A percentile compares a stretch with the other conserved stretches of the same genome.
These are phyloP conservation scores for Starmerella apis DNA, from an alignment of 805 yeast genomes.

Conservation along the genomic window DNA sequence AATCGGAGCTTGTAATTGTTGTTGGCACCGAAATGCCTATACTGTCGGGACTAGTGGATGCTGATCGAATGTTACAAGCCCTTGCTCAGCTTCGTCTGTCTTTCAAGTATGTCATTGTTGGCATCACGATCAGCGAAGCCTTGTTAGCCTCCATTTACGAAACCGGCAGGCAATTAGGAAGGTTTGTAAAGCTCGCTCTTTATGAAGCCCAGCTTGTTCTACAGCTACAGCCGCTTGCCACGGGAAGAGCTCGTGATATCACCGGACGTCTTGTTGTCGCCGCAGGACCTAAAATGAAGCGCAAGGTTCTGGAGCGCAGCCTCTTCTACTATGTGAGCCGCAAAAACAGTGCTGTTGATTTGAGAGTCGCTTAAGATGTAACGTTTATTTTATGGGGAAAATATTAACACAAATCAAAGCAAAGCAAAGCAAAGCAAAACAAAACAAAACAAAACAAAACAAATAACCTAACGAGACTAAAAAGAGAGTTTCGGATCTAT, in stretches of 20 bases:
- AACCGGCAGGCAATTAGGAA: conserved; percentile 35
- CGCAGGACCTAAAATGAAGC: conserved; percentile 39
- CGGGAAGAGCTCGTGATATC: conserved; percentile 75
- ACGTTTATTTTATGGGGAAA: background rate
- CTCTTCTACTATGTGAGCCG: conserved; percentile 14
- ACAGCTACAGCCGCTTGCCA: conserved; percentile 54
- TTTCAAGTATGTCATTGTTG: conserved; percentile 31
- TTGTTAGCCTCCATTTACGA: conserved; percentile 29
- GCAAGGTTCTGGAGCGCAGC: conserved; percentile 13
- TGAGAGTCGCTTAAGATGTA: background rate
- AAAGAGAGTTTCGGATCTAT: background rate
- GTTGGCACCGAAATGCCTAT: background rate
- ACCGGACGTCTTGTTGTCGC: conserved; percentile 60
- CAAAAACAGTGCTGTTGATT: conserved; percentile 9
- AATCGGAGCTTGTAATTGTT: background rate
- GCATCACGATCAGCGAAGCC: conserved; percentile 35
- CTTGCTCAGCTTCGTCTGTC: conserved; percentile 32
- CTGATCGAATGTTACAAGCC: conserved; percentile 33
- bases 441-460: background rate
- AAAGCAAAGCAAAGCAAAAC: background rate
- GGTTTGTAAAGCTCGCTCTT: conserved; percentile 40
- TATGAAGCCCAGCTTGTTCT: conserved; percentile 46
- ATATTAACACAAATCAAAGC: background rate
- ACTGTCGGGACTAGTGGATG: conserved; percentile 14
- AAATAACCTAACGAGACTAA: no score